Percentiles rank a stretch among this genome's conserved stretches.
phyloP scores from a whole-genome alignment of 2,329 filamentous ascomycete species.

The Penicillium brasilianum region DNA sequence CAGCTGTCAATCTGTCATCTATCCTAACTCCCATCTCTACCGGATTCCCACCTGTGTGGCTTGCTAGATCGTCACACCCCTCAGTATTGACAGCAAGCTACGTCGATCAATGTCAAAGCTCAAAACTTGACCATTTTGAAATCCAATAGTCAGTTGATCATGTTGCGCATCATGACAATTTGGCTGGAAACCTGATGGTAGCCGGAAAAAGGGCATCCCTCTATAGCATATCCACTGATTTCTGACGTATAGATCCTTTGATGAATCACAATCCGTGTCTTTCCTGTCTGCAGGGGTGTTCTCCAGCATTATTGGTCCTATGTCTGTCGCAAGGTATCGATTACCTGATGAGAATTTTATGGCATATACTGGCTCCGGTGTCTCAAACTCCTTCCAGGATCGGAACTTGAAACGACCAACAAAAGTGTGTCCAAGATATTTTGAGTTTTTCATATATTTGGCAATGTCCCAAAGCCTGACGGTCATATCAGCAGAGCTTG shows the following conservation, averaged over 20 bases:
- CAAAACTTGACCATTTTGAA: conserved; percentile 5
- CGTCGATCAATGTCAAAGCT: conserved; percentile 3
- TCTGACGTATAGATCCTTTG: too few relatives aligned
- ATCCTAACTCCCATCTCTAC: too few relatives aligned
- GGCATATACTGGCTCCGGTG: background rate
- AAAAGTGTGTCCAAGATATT: conserved; percentile 3
- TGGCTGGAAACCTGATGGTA: conserved; percentile 1
- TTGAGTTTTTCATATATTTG: conserved; percentile 1
- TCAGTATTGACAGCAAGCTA: conserved; percentile 1
- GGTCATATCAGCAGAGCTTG: background rate
- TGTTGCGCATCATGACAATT: background rate
- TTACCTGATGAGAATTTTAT: conserved; percentile 6
- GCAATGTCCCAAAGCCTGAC: conserved; percentile 14
- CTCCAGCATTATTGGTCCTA: background rate
- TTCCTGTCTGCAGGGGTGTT: background rate
- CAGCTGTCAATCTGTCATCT: too few relatives aligned
- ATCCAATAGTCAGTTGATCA: conserved; percentile 12
- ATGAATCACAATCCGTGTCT: too few relatives aligned
- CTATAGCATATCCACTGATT: conserved; percentile 10
- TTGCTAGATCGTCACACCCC: too few relatives aligned
- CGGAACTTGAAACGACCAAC: conserved; percentile 6
- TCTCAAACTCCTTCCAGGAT: conserved; percentile 3
- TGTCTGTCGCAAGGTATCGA: background rate
- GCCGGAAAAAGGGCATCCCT: conserved; percentile 6
- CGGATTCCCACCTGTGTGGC: too few relatives aligned